These are phyloP conservation scores for Apiospora kogelbergensis DNA, from an alignment of 2,329 filamentous ascomycete species.

Conservation along the genomic window DNA sequence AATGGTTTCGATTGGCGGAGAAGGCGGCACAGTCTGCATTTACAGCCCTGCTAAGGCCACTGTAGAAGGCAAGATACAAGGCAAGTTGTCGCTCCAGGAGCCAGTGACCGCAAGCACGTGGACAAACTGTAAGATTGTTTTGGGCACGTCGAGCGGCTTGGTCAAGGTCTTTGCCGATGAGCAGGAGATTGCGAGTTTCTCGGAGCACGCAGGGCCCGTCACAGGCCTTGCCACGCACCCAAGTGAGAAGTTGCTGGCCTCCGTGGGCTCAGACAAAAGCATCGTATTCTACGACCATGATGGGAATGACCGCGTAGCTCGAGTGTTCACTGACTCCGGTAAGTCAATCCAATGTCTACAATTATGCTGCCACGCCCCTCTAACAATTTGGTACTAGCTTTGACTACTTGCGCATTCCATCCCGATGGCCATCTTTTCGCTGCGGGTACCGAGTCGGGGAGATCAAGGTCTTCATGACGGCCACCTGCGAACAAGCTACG, in stretches of 20 bases:
- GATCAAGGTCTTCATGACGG: conserved; percentile 87
- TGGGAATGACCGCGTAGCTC: conserved; percentile 66
- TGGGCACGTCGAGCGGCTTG: conserved; percentile 72
- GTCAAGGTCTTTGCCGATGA: conserved; percentile 75
- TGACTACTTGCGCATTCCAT: conserved; percentile 83
- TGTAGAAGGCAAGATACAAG: conserved; percentile 69
- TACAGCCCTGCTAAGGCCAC: conserved; percentile 71
- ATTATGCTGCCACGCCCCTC: not conserved
- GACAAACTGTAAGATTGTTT: conserved; percentile 66
- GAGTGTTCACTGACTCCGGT: conserved; percentile 80
- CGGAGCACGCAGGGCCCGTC: conserved; percentile 80
- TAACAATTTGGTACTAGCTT: conserved; percentile 46
- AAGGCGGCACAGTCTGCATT: conserved; percentile 71
- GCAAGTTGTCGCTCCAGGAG: no score
- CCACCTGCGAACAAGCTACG: conserved; percentile 73
- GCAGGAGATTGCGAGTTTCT: conserved; percentile 66
- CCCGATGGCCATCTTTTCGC: conserved; percentile 95
- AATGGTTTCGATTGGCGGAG: conserved; percentile 71
- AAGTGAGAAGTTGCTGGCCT: conserved; percentile 78
- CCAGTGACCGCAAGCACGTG: conserved; percentile 67
- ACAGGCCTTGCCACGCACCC: conserved; percentile 81
- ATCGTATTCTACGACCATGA: conserved; percentile 85
- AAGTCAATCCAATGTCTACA: conserved; percentile 39
- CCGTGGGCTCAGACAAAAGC: conserved; percentile 88
- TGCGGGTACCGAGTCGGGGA: conserved; percentile 77